phyloP scores from a whole-genome alignment of 148 eudicot genomes.

The Cornus kousa region DNA sequence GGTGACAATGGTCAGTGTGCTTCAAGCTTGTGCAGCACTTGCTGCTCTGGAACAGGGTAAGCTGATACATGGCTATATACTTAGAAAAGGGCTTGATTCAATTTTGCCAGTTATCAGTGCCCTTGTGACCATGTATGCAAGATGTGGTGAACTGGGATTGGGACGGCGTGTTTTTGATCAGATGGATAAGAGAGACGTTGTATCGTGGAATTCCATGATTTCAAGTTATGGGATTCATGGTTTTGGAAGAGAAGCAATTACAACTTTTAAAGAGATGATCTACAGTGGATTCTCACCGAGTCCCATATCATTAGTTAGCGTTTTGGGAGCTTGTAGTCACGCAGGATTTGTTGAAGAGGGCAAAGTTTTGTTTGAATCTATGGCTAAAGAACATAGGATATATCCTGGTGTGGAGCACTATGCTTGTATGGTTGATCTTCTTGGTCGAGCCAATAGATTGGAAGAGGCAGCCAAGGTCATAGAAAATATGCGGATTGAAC shows the following conservation, averaged over 20 bases:
- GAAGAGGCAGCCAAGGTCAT: constrained; percentile 73
- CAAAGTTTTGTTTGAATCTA: constrained; percentile 57
- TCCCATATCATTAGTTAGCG: constrained; percentile 68
- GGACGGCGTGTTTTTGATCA: constrained; percentile 58
- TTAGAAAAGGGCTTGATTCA: constrained; percentile 67
- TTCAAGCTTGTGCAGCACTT: constrained; percentile 87
- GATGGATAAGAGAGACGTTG: constrained; percentile 77
- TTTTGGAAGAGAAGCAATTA: constrained; percentile 60
- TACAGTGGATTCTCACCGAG: constrained; percentile 56
- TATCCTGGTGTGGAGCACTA: constrained; percentile 76
- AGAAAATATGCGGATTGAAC: constrained; percentile 67
- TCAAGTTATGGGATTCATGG: constrained; percentile 90
- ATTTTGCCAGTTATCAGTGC: constrained; percentile 81
- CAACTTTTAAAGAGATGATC: constrained; percentile 63
- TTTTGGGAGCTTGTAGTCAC: constrained; percentile 93
- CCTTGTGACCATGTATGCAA: constrained; percentile 76
- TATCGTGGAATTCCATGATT: constrained; percentile 93
- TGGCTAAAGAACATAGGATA: constrained; percentile 54
- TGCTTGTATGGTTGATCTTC: constrained; percentile 89
- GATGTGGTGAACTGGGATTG: constrained; percentile 67
- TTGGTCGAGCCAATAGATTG: constrained; percentile 88
- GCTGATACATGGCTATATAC: constrained; percentile 67
- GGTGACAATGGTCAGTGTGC: constrained; percentile 90
- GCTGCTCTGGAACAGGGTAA: constrained; percentile 79
- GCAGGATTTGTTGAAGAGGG: constrained; percentile 79